Percentiles rank a stretch among this genome's conserved stretches.
Conservation (phyloP, 257 asterid species). For the Nicotiana noctiflora region DNA sequence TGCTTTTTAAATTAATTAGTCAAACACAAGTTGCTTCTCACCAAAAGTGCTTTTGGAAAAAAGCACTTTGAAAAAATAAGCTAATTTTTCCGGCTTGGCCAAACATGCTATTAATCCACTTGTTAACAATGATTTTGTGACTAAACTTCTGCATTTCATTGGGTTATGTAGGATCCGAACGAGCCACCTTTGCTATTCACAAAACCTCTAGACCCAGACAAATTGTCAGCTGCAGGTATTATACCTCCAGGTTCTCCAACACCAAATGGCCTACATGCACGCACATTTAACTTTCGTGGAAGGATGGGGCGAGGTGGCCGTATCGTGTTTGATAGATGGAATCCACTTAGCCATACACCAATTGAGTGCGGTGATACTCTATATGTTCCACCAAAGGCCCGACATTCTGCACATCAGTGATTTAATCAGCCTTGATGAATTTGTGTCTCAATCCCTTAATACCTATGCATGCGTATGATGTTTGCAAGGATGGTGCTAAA, state of each 20-base stretch:
- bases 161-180: slow-evolving; percentile 61
- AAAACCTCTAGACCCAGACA: slow-evolving; percentile 78
- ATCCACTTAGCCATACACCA: slow-evolving; percentile 66
- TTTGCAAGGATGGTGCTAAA: background rate
- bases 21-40: no score
- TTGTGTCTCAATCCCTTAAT: background rate
- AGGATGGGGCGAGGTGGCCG: slow-evolving; percentile 95
- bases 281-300: slow-evolving; percentile 45
- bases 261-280: slow-evolving; percentile 35
- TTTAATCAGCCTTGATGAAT: slow-evolving; percentile 1
- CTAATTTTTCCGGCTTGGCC: no score
- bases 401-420: slow-evolving; percentile 42
- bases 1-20: no score
- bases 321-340: slow-evolving; percentile 81
- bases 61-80: no score
- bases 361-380: slow-evolving; percentile 47
- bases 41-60: no score
- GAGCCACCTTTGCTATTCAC: slow-evolving; percentile 75
- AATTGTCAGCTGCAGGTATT: slow-evolving; percentile 81
- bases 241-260: slow-evolving; percentile 63
- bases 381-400: slow-evolving; percentile 57
- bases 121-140: background rate
- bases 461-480: background rate
- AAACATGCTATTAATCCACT: background rate
- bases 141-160: background rate